phyloP scores from a whole-genome alignment of 345 rosid genomes.

The Chamaenerion angustifolium region DNA sequence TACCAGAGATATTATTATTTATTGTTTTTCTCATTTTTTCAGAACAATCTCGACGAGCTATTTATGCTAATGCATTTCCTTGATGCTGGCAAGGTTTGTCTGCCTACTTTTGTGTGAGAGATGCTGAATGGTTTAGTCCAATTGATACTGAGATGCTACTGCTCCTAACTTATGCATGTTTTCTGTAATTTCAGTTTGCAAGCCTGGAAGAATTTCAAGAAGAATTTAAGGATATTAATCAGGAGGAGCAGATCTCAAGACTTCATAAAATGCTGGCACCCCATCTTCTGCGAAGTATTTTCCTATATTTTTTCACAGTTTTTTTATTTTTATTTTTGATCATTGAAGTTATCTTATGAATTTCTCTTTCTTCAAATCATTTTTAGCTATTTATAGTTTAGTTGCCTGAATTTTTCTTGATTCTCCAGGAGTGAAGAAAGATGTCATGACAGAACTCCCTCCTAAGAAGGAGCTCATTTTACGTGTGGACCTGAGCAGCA shows the following conservation, averaged over 20 bases:
- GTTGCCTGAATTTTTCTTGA: conserved; percentile 12
- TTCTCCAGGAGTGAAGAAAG: conserved; percentile 89
- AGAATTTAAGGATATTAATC: conserved; percentile 95
- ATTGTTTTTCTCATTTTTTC: conserved; percentile 20
- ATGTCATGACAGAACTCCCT: conserved; percentile 96
- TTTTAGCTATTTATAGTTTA: too few relatives aligned
- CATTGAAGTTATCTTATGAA: not conserved
- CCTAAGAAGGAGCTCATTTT: conserved; percentile 97
- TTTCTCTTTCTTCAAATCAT: too few relatives aligned
- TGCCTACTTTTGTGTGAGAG: conserved; percentile 2
- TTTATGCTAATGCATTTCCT: conserved; percentile 99
- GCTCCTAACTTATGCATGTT: not conserved
- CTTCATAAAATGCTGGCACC: conserved; percentile 99
- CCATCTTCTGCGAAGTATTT: conserved; percentile 88
- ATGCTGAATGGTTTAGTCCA: conserved; percentile 4
- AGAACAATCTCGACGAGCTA: conserved; percentile 99
- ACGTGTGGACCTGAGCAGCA: conserved; percentile 80
- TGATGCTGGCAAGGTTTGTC: conserved; percentile 91
- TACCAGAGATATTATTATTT: conserved; percentile 2
- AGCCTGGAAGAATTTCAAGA: conserved; percentile 98
- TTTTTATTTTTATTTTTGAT: not conserved
- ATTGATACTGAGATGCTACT: conserved; percentile 3
- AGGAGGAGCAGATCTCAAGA: conserved; percentile 93
- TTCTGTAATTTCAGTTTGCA: conserved; percentile 54
- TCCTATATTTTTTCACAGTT: too few relatives aligned